Percentiles rank a stretch among this genome's conserved stretches.
Evolutionary conservation across 345 rosid genomes (phyloP).

Genomic region (Dipteronia sinensis): DNA sequence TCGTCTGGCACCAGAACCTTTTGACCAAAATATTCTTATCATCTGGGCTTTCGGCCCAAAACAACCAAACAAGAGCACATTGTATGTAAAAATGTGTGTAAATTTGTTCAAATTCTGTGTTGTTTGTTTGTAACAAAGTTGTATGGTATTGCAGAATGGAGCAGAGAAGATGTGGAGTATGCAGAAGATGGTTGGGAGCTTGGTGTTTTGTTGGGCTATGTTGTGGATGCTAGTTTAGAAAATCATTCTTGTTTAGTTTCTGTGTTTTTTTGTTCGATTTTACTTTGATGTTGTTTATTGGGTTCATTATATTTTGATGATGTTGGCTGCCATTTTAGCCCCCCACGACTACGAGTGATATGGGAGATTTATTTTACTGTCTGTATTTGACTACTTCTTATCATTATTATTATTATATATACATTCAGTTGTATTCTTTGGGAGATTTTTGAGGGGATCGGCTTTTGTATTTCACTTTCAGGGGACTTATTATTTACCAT

Average conservation of each 20-base stretch:
- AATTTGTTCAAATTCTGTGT: background rate
- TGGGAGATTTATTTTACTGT: constrained; percentile 9
- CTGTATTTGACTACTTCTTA: constrained; percentile 20
- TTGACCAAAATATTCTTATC: too few species aligned
- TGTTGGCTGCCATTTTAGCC: constrained; percentile 32
- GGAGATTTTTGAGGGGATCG: constrained; percentile 36
- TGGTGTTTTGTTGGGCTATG: constrained; percentile 39
- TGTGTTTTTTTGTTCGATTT: background rate
- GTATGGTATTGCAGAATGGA: constrained; percentile 49
- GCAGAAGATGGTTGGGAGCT: constrained; percentile 35
- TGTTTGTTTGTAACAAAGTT: background rate
- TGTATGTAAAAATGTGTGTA: background rate
- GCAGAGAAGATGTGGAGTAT: constrained; percentile 35
- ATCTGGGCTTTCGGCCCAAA: background rate
- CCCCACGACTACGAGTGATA: background rate
- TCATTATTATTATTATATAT: constrained; percentile 4
- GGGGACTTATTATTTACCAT: constrained; percentile 21
- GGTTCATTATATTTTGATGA: background rate
- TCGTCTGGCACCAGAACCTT: background rate
- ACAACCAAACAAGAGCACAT: background rate
- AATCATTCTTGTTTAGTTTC: background rate
- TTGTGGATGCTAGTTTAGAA: constrained; percentile 41
- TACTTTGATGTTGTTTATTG: background rate
- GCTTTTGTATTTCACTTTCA: constrained; percentile 20
- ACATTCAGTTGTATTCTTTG: constrained; percentile 49